phyloP scores from a whole-genome alignment of 352 stramenopile species.

The Albugo candida region DNA sequence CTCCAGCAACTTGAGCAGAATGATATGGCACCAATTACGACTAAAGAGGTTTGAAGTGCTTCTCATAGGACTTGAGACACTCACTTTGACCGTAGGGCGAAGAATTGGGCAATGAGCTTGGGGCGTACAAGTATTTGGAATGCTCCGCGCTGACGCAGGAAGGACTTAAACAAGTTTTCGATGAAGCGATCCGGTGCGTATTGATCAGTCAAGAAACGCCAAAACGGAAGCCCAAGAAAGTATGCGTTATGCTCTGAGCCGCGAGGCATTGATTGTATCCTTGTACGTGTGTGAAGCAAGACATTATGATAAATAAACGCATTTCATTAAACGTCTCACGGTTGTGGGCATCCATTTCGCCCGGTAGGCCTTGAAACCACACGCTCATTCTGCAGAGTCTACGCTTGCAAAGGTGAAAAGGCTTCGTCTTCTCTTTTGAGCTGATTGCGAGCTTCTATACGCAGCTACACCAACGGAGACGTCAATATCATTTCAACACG shows the following conservation, averaged over 20 bases:
- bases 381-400: too few relatives aligned
- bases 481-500: too few relatives aligned
- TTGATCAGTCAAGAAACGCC: constrained; percentile 61
- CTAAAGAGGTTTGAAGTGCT: constrained; percentile 28
- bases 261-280: too few relatives aligned
- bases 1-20: constrained; percentile 79
- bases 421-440: too few relatives aligned
- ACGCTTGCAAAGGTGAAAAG: too few relatives aligned
- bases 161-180: constrained; percentile 87
- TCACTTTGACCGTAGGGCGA: constrained; percentile 30
- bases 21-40: constrained; percentile 47
- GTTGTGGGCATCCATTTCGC: too few relatives aligned
- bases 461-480: too few relatives aligned
- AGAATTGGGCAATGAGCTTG: constrained; percentile 73
- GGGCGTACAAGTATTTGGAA: constrained; percentile 85
- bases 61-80: constrained; percentile 2
- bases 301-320: too few relatives aligned
- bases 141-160: constrained; percentile 87
- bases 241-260: constrained; percentile 28
- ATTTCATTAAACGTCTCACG: too few relatives aligned
- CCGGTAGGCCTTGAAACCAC: too few relatives aligned
- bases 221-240: constrained; percentile 18
- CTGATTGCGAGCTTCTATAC: too few relatives aligned
- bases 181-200: constrained; percentile 83
- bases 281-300: too few relatives aligned